These are phyloP conservation scores for Sporisorium reilianum DNA, from an alignment of 1,284 basidiomycete genomes.

Conservation along the genomic window DNA sequence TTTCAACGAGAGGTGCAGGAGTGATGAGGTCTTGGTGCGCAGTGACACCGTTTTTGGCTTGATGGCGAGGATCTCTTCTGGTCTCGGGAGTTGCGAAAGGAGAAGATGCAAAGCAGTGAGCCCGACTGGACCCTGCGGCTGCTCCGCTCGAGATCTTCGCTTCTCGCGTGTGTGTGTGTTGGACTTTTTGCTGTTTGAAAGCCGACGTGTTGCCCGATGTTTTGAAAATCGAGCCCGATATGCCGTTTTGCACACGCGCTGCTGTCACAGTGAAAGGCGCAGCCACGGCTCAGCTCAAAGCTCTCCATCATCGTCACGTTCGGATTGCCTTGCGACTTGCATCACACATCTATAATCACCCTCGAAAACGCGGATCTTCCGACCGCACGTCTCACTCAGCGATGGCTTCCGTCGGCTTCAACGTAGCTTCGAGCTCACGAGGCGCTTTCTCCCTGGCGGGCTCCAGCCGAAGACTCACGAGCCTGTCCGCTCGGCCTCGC, in stretches of 20 bases:
- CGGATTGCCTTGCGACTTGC: neutral
- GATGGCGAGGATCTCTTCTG: neutral
- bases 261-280: neutral
- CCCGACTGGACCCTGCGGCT: constrained; percentile 17
- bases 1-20: neutral
- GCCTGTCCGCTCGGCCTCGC: constrained; percentile 17
- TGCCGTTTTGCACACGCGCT: neutral
- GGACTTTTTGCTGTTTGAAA: constrained; percentile 18
- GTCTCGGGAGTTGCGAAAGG: neutral
- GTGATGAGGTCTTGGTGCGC: too few species aligned
- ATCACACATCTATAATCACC: too few species aligned
- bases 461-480: constrained; percentile 7
- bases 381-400: too few species aligned
- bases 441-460: constrained; percentile 7
- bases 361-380: neutral
- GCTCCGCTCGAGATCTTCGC: constrained; percentile 1
- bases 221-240: neutral
- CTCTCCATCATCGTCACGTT: neutral
- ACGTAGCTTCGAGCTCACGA: constrained; percentile 28
- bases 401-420: constrained; percentile 32
- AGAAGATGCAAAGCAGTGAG: neutral
- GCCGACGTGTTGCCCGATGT: constrained; percentile 24
- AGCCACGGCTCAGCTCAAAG: neutral
- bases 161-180: neutral
- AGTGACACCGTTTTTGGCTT: neutral